Evolutionary conservation across 2,329 filamentous ascomycete genomes (phyloP).

Genomic region (Trichoderma asperellum): DNA sequence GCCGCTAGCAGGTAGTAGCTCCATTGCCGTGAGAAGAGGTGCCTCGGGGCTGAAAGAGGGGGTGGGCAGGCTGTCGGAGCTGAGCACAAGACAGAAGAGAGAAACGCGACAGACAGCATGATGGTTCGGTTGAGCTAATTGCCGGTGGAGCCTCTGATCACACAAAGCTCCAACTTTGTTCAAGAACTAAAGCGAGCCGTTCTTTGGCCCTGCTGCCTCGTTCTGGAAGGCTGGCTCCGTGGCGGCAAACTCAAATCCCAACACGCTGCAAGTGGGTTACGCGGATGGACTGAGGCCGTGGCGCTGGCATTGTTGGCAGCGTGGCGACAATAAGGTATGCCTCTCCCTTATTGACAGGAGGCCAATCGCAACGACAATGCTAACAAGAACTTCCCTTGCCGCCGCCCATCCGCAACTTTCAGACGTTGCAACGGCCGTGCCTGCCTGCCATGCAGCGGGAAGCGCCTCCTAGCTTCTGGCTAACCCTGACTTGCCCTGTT

Average conservation of each 20-base stretch:
- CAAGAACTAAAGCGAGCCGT: background rate
- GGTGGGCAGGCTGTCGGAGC: slow-evolving; percentile 19
- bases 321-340: slow-evolving; percentile 8
- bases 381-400: background rate
- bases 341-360: background rate
- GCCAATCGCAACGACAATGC: background rate
- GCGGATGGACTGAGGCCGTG: background rate
- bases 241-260: slow-evolving; percentile 21
- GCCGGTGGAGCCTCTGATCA: slow-evolving; percentile 13
- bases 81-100: slow-evolving; percentile 21
- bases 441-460: background rate
- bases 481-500: slow-evolving; percentile 3
- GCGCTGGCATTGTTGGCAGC: slow-evolving; percentile 4
- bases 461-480: slow-evolving; percentile 5
- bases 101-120: background rate
- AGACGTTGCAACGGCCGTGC: background rate
- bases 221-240: slow-evolving; percentile 5
- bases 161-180: slow-evolving; percentile 15
- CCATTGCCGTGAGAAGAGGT: background rate
- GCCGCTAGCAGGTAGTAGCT: slow-evolving; percentile 15
- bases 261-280: background rate
- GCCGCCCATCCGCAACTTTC: background rate
- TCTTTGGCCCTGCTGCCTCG: background rate
- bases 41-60: slow-evolving; percentile 26
- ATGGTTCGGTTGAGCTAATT: slow-evolving; percentile 14